Base-by-base conservation (phyloP, 2,329 filamentous ascomycete species). In the Coniochaeta prunicola region DNA sequence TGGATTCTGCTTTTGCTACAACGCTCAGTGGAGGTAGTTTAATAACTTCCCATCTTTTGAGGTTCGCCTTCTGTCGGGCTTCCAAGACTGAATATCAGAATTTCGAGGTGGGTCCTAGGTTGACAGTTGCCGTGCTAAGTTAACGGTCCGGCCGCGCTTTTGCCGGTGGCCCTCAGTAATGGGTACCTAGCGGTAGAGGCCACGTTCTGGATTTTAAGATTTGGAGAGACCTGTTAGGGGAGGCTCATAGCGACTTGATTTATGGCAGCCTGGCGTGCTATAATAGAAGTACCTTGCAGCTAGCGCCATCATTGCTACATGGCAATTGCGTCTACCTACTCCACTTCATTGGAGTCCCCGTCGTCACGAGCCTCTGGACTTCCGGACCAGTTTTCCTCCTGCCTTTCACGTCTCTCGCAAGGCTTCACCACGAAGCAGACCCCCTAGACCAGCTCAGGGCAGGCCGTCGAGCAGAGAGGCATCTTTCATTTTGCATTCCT, bases 401-500 rank as follows among this genome's bases (percentile, higher is more conserved):
- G n/a, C 2, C 30, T 55, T 21, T 55, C 24, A 17, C 21, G 21
- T 50, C 45, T 50, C 45, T 30, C 45, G 24, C 21, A 50, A 30
- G 45, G 30, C 45, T n/a, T 50, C 24, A n/a, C n/a, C n/a, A 50
- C 21, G 45, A 30, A 50, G 21, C 45, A 50, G 30, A 30, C 30
- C 45, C 21, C 21, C 36, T 2, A 28, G 45, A 50, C 30, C 53
- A 55, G n/a, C 53, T 55, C 53, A 55, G 28, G 30, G 53, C 53
- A 55, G 30, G 45, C 45, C 28, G 53, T 33, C 30, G 53, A 33
- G 53, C n/a, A 55, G 26, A 30, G 19, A 53, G 26, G 50, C 30
- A 55, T 55, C 19, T 24, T 28, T 42, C 28, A 56, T n/a, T 54
- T 55, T 56, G 33, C 54, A 38, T 40, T 56, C 33, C 42, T 56